Percentiles rank a stretch among this genome's conserved stretches.
phyloP scores from a whole-genome alignment of 768 basidiomycete genomes.

The Termitomyces eurrhizus region DNA sequence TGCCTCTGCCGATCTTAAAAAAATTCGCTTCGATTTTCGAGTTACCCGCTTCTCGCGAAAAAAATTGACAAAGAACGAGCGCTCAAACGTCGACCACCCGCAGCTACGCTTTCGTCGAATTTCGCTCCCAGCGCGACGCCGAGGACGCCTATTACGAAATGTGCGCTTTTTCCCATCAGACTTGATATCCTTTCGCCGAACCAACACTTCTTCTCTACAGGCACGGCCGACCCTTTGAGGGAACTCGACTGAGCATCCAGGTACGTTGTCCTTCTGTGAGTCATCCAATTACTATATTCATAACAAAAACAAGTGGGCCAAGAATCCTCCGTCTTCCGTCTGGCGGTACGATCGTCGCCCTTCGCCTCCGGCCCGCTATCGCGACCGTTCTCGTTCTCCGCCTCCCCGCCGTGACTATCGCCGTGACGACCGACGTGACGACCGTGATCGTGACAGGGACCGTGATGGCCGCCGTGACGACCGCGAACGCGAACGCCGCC shows the following conservation, averaged over 20 bases:
- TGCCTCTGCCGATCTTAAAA: neutral
- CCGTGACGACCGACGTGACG: constrained; percentile 36
- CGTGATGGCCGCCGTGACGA: constrained; percentile 40
- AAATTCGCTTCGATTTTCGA: constrained; percentile 13
- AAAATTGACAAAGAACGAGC: constrained; percentile 38
- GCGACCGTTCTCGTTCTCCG: constrained; percentile 37
- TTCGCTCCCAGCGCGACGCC: constrained; percentile 71
- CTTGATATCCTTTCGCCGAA: neutral
- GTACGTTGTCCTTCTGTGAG: constrained; percentile 28
- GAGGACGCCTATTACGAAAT: constrained; percentile 85
- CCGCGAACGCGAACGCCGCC: constrained; percentile 30
- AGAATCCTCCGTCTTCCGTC: constrained; percentile 77
- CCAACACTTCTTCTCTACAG: constrained; percentile 29
- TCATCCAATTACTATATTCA: constrained; percentile 1
- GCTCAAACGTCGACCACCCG: constrained; percentile 53
- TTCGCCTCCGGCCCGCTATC: constrained; percentile 34
- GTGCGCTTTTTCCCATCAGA: constrained; percentile 36
- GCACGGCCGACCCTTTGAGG: constrained; percentile 77
- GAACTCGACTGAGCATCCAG: constrained; percentile 71
- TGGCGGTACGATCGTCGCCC: constrained; percentile 71
- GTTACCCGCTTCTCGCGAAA: constrained; percentile 27
- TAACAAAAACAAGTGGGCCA: constrained; percentile 62
- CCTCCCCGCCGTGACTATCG: constrained; percentile 42
- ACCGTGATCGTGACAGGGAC: constrained; percentile 36
- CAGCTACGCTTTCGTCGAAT: constrained; percentile 88